phyloP scores from a whole-genome alignment of 1,139 yeast genomes.

The Sugiyamaella sp. region DNA sequence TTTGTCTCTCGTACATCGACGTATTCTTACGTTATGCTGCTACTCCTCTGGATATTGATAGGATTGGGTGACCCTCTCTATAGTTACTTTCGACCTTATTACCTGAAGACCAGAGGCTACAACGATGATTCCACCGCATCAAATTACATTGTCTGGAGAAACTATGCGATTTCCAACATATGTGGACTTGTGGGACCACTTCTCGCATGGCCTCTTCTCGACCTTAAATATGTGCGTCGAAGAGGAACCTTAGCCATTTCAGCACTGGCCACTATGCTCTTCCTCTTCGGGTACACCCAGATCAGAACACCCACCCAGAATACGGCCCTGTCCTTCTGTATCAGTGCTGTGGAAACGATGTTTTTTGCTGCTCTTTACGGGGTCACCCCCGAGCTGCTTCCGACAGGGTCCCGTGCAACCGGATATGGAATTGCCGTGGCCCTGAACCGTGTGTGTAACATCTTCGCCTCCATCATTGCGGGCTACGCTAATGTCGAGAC shows the following conservation, averaged over 20 bases:
- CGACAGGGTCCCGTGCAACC: slow-evolving; percentile 59
- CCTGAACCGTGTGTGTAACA: slow-evolving; percentile 52
- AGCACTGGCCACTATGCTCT: slow-evolving; percentile 56
- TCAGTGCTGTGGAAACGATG: slow-evolving; percentile 54
- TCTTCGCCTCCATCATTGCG: slow-evolving; percentile 56
- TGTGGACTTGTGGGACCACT: slow-evolving; percentile 60
- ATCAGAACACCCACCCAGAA: slow-evolving; percentile 54
- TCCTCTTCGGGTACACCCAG: slow-evolving; percentile 60
- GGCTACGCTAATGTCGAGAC: slow-evolving; percentile 50
- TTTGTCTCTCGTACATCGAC: slow-evolving; percentile 47
- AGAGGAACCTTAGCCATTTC: slow-evolving; percentile 61
- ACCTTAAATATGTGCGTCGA: slow-evolving; percentile 54
- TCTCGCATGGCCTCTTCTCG: slow-evolving; percentile 50
- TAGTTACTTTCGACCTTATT: slow-evolving; percentile 54
- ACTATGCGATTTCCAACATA: slow-evolving; percentile 54
- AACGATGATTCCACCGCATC: slow-evolving; percentile 45
- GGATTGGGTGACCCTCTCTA: slow-evolving; percentile 58
- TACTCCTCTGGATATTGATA: slow-evolving; percentile 53
- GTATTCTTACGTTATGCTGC: slow-evolving; percentile 47
- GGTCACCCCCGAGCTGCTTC: slow-evolving; percentile 62
- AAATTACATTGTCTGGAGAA: slow-evolving; percentile 51
- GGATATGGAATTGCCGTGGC: slow-evolving; percentile 57
- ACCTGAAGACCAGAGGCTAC: slow-evolving; percentile 53
- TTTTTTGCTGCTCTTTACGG: slow-evolving; percentile 60
- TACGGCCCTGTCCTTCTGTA: slow-evolving; percentile 55